Evolutionary conservation across 2,329 filamentous ascomycete species (phyloP), one percentile per base, ranked within the genome.

Genomic region (Sarocladium oryzae): DNA sequence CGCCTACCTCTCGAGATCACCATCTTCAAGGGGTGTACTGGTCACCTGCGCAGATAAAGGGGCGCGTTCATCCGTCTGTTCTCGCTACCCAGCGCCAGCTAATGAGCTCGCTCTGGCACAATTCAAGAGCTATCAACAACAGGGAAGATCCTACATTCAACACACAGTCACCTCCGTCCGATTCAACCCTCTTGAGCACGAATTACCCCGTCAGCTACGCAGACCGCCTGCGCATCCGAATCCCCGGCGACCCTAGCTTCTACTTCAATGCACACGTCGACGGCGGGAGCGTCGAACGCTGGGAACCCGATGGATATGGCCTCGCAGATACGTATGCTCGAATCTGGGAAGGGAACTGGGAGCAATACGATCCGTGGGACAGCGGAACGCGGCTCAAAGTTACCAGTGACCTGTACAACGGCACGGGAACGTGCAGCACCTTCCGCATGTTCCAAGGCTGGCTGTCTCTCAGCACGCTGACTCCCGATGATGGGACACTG

Each of bases 391-490:
- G 88, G 11, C 69, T 89, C 1, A 69, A 71, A 1, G 84, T 83
- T 8, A 74, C 77, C 2, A 81, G 81, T 57, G 86, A 91, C 62
- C 64, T 90, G 20, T 89, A 91, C 63, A 78, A 86, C 52, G 84
- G 85, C 7, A 79, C 85, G 0, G 86, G 86, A 2, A 81, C 82
- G 8, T 90, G 86, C 65, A 82, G 74, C 48, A 85, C 88, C 67
- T 86, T 90, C 63, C 78, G 88, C 48, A 87, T 89, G 76, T 87
- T 86, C 61, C 87, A 92, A 63, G 88, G 86, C 49, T 89, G 86
- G 85, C 66, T 92, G 13, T 74, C 76, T 24, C 78, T 92, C 67
- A 83, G 78, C 18, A 69, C 75, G 23, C 84, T 83, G 1, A 77
- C 76, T 0, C 81, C 84, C 0, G 77, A 77, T 9, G 82, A 89